A percentile compares a stretch with the other conserved stretches of the same genome.
Evolutionary conservation across 1,284 basidiomycete genomes (phyloP).

Genomic region (Ustilago cynodontis): DNA sequence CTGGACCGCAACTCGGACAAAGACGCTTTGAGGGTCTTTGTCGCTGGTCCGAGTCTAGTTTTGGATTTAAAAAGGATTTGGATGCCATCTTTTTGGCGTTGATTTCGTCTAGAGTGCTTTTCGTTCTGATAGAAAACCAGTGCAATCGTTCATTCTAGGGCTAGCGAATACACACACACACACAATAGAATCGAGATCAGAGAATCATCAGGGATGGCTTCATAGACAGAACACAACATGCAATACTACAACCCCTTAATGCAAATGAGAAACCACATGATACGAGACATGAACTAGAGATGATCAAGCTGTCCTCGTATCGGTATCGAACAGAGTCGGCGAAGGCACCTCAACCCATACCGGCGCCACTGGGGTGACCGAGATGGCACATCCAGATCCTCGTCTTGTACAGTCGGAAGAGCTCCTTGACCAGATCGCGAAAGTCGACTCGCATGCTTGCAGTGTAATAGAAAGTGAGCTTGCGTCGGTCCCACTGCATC

Average conservation of each 20-base stretch:
- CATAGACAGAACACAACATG: background rate
- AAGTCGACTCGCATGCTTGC: conserved; percentile 97
- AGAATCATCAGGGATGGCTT: background rate
- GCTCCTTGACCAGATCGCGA: conserved; percentile 90
- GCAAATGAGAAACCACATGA: too few species aligned
- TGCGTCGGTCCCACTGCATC: conserved; percentile 89
- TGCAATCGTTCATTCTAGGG: too few species aligned
- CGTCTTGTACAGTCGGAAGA: conserved; percentile 77
- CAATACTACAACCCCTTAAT: background rate
- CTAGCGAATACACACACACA: too few species aligned
- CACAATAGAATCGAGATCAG: background rate
- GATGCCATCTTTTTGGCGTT: too few species aligned
- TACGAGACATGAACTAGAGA: background rate
- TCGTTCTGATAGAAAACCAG: too few species aligned
- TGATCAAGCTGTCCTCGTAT: background rate
- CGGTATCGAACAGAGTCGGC: background rate
- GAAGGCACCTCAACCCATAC: conserved; percentile 29
- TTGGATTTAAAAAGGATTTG: too few species aligned
- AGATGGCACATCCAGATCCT: conserved; percentile 64
- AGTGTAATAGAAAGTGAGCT: conserved; percentile 96
- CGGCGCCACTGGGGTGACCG: conserved; percentile 49
- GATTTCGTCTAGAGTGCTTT: too few species aligned
- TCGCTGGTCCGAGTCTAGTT: too few species aligned
- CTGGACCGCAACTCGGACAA: too few species aligned
- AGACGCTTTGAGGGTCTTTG: too few species aligned